phyloP scores from a whole-genome alignment of 1,284 basidiomycete genomes.

The Phenoliferia sp. region DNA sequence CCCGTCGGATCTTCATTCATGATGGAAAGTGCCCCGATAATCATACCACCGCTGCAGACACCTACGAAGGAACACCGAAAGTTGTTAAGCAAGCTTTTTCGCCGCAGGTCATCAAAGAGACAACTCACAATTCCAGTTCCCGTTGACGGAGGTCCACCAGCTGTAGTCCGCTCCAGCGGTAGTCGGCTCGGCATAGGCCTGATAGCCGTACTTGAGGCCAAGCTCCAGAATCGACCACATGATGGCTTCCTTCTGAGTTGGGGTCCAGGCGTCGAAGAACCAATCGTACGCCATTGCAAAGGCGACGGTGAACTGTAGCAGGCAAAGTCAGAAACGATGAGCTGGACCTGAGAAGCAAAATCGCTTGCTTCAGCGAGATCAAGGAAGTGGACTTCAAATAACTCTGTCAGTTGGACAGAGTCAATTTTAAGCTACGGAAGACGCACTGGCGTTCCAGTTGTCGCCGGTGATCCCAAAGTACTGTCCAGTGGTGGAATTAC shows the following conservation, averaged over 20 bases:
- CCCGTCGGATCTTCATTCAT: conserved; percentile 76
- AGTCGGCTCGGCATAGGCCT: conserved; percentile 35
- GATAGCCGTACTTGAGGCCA: conserved; percentile 57
- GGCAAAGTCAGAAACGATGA: not conserved
- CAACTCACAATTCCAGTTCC: conserved; percentile 91
- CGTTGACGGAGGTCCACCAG: conserved; percentile 48
- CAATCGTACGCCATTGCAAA: conserved; percentile 93
- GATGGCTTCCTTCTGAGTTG: conserved; percentile 66
- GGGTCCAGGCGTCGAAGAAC: conserved; percentile 78
- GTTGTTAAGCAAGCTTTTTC: too few relatives aligned
- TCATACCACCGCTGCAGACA: conserved; percentile 90
- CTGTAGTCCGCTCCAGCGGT: conserved; percentile 23
- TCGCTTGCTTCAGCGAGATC: conserved; percentile 57
- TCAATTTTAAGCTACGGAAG: conserved; percentile 39
- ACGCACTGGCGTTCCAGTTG: conserved; percentile 45
- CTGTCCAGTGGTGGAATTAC: conserved; percentile 55
- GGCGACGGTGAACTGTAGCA: conserved; percentile 67
- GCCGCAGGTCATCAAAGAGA: too few relatives aligned
- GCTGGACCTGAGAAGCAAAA: too few relatives aligned
- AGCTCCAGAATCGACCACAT: conserved; percentile 68
- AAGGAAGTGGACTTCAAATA: conserved; percentile 75
- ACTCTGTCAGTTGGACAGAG: conserved; percentile 49
- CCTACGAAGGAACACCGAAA: too few relatives aligned
- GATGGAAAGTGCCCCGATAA: conserved; percentile 84
- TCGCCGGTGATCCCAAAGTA: conserved; percentile 55